Conservation (phyloP, 2,329 filamentous ascomycete species). For the Calonectria pseudoreteaudii region DNA sequence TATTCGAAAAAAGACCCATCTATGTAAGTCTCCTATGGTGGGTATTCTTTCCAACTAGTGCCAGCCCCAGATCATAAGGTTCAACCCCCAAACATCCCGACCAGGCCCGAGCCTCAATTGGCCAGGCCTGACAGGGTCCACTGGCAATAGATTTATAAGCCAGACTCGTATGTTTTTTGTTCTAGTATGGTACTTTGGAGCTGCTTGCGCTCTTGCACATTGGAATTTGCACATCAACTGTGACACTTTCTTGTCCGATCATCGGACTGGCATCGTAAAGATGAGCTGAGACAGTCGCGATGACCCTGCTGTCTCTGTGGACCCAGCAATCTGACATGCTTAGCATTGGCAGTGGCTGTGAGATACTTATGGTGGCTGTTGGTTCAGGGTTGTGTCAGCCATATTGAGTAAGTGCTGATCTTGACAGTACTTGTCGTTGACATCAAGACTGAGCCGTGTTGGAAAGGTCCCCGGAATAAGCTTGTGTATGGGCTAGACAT, state of each 20-base stretch:
- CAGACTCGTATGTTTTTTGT: background rate
- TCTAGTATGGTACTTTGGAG: background rate
- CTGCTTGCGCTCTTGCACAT: background rate
- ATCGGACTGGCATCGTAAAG: background rate
- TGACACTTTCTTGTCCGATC: accelerated
- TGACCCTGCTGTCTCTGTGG: background rate
- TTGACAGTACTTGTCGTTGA: no score
- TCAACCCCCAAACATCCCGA: background rate
- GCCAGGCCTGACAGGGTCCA: background rate
- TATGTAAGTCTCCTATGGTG: background rate
- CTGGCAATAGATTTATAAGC: background rate
- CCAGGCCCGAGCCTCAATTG: no score
- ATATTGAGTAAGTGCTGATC: no score
- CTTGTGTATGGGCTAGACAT: no score
- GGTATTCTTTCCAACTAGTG: background rate
- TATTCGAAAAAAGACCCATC: background rate
- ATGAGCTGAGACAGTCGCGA: background rate
- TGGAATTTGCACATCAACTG: background rate
- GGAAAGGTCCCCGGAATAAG: no score
- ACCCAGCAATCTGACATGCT: no score
- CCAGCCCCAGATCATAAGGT: background rate
- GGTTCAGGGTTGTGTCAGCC: no score
- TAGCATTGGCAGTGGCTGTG: no score
- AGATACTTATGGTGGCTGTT: no score
- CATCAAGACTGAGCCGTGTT: no score